Percentiles rank a stretch among this genome's conserved stretches.
These are phyloP conservation scores for Tieghemiomyces parasiticus DNA, from an alignment of 192 early-diverging fungal species.

Conservation along the genomic window DNA sequence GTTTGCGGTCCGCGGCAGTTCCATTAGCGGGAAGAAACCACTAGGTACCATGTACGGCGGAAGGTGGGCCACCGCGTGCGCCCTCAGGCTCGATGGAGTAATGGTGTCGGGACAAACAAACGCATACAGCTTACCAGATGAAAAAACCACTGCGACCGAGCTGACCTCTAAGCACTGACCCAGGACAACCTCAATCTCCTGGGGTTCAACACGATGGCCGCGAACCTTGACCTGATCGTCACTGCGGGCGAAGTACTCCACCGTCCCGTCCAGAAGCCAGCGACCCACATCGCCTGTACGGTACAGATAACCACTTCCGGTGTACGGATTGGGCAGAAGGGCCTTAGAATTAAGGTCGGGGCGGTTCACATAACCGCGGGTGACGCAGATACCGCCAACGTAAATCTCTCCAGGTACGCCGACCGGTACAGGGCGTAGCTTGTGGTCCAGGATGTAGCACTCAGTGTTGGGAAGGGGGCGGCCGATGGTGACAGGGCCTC, in stretches of 20 bases:
- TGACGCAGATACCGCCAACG: conserved; percentile 10
- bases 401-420: conserved; percentile 20
- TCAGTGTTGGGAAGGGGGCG: conserved; percentile 12
- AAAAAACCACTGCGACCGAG: background rate
- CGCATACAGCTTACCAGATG: background rate
- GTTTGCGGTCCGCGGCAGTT: background rate
- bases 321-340: background rate
- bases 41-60: background rate
- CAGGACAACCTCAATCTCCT: background rate
- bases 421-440: conserved; percentile 12
- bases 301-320: background rate
- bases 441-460: conserved; percentile 17
- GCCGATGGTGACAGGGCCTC: conserved; percentile 15
- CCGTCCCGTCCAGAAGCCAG: background rate
- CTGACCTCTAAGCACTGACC: background rate
- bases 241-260: background rate
- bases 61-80: background rate
- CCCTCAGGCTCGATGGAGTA: background rate
- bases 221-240: conserved; percentile 3
- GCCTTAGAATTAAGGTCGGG: conserved; percentile 1
- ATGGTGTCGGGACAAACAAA: background rate
- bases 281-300: background rate
- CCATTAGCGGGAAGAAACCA: background rate
- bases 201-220: background rate
- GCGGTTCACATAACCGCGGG: background rate